These are phyloP conservation scores for Draba incana DNA, from an alignment of 345 rosid genomes.

Conservation along the genomic window DNA sequence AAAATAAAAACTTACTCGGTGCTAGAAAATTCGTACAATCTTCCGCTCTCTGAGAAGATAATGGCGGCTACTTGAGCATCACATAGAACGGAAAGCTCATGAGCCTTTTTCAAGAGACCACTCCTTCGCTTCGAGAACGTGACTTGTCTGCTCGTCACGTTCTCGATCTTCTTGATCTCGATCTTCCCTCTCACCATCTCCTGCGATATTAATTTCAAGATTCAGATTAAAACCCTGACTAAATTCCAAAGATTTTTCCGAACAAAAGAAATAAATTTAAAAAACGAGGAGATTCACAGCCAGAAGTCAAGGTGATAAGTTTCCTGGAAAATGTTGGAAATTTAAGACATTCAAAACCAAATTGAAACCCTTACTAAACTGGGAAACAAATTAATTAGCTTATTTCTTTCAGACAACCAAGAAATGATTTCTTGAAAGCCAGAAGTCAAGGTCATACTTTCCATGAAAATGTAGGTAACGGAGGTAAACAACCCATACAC, in stretches of 20 bases:
- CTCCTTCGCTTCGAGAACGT: constrained; percentile 63
- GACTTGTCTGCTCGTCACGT: constrained; percentile 58
- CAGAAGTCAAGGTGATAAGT: constrained; percentile 21
- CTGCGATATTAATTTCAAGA: constrained; percentile 28
- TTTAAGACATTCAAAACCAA: constrained; percentile 7
- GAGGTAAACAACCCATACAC: too few species aligned
- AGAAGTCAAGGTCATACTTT: too few species aligned
- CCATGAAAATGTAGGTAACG: too few species aligned
- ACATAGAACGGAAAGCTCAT: constrained; percentile 64
- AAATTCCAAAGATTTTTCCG: background rate
- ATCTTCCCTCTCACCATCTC: constrained; percentile 70
- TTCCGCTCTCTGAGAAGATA: constrained; percentile 61
- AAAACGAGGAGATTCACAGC: constrained; percentile 32
- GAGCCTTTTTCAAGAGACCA: constrained; percentile 66
- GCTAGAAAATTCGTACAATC: constrained; percentile 50
- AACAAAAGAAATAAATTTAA: constrained; percentile 8
- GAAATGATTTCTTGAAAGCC: too few species aligned
- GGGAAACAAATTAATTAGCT: too few species aligned
- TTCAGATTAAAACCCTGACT: constrained; percentile 25
- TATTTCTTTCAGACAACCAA: too few species aligned
- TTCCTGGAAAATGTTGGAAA: constrained; percentile 20
- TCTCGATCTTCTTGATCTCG: constrained; percentile 63
- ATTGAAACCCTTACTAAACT: too few species aligned
- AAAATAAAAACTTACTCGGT: constrained; percentile 41
- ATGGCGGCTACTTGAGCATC: constrained; percentile 65